A percentile compares a stretch with the other conserved stretches of the same genome.
phyloP scores from a whole-genome alignment of 2,329 filamentous ascomycete species.

The Immersiporthe knoxdaviesiana region DNA sequence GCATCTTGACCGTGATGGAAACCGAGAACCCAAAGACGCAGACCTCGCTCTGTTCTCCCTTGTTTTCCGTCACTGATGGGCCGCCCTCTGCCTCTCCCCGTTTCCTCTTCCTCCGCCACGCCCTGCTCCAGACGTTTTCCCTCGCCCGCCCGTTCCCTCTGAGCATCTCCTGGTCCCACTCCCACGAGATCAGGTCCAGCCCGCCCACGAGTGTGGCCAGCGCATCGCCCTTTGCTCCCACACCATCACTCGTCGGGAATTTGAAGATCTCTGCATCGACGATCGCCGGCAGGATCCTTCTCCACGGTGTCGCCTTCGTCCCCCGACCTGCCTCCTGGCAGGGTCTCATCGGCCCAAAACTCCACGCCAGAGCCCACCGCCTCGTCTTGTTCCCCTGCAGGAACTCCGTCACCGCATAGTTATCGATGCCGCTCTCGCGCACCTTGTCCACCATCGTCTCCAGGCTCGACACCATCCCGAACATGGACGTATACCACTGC shows the following conservation, averaged over 20 bases:
- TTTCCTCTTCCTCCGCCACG: conserved; percentile 66
- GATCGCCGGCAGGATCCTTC: conserved; percentile 47
- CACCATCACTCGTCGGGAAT: conserved; percentile 48
- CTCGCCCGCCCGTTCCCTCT: conserved; percentile 65
- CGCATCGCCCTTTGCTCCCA: conserved; percentile 41
- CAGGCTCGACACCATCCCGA: conserved; percentile 77
- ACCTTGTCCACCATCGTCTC: conserved; percentile 64
- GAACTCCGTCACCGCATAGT: conserved; percentile 83
- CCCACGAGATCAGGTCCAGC: conserved; percentile 65
- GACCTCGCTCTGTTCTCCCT: conserved; percentile 36
- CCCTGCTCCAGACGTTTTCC: conserved; percentile 79
- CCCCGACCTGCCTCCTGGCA: conserved; percentile 50
- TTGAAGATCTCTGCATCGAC: conserved; percentile 49
- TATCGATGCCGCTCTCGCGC: conserved; percentile 62
- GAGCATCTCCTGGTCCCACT: conserved; percentile 58
- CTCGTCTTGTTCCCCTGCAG: conserved; percentile 77
- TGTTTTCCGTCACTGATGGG: conserved; percentile 17
- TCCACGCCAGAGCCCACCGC: conserved; percentile 90
- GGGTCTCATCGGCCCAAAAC: conserved; percentile 71
- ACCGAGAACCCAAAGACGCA: conserved; percentile 63
- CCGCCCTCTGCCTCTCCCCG: conserved; percentile 38
- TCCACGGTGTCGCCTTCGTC: conserved; percentile 44
- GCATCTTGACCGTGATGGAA: conserved; percentile 46
- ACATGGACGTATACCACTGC: conserved; percentile 89
- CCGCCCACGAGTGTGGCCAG: conserved; percentile 52